Evolutionary conservation across 208 protist species (phyloP).

Genomic region (Acanthamoeba sp.): DNA sequence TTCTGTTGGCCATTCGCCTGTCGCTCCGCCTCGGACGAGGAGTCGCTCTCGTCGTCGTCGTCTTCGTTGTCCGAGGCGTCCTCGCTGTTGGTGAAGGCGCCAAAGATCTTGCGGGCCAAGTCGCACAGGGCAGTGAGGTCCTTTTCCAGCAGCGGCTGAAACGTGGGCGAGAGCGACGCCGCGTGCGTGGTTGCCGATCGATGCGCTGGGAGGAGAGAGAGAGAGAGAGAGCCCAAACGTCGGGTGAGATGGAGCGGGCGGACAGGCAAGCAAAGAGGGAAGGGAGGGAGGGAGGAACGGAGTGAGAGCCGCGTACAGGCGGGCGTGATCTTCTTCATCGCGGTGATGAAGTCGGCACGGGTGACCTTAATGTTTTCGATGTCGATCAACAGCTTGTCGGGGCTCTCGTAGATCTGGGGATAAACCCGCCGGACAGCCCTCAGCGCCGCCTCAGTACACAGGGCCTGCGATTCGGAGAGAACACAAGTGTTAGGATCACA

Average conservation of each 20-base stretch:
- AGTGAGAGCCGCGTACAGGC: neutral
- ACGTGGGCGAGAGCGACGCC: conserved; percentile 17
- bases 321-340: conserved; percentile 73
- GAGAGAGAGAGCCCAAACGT: too few relatives aligned
- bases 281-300: neutral
- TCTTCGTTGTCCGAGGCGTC: neutral
- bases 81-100: conserved; percentile 23
- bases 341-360: conserved; percentile 62
- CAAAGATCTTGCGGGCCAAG: conserved; percentile 49
- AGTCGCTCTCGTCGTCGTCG: neutral
- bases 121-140: conserved; percentile 26
- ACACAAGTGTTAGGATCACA: conserved; percentile 15
- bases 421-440: conserved; percentile 79
- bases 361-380: conserved; percentile 25
- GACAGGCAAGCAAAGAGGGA: too few relatives aligned
- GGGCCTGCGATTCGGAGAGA: conserved; percentile 50
- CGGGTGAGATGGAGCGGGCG: neutral
- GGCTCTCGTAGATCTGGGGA: conserved; percentile 77
- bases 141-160: conserved; percentile 38
- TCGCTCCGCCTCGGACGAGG: neutral
- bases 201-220: neutral
- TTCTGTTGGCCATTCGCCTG: neutral
- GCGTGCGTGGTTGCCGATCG: conserved; percentile 36
- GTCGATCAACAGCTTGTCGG: conserved; percentile 77
- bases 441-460: conserved; percentile 88